Percentiles rank a stretch among this genome's conserved stretches.
These are phyloP conservation scores for Leccinum truebloodii DNA, from an alignment of 768 basidiomycete species.

Conservation along the genomic window DNA sequence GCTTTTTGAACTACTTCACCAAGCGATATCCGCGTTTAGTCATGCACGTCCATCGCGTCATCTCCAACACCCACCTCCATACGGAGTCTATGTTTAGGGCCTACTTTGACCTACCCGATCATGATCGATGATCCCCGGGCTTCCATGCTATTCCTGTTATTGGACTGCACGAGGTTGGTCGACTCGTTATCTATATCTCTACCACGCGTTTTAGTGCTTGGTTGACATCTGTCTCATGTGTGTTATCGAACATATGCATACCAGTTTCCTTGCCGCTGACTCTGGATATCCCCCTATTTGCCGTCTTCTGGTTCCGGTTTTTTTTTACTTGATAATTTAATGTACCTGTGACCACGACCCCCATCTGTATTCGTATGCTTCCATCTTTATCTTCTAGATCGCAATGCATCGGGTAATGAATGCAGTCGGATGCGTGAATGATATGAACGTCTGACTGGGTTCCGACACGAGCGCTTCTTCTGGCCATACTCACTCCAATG, in stretches of 20 bases:
- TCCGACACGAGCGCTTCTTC: neutral
- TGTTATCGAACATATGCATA: conserved; percentile 18
- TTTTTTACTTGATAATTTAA: conserved; percentile 23
- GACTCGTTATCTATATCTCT: neutral
- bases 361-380: conserved; percentile 24
- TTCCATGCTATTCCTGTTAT: neutral
- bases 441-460: no score
- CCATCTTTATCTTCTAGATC: conserved; percentile 1
- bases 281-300: neutral
- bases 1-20: conserved; percentile 92
- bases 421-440: neutral
- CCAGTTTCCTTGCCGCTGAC: neutral
- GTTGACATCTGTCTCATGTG: conserved; percentile 5
- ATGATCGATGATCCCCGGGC: conserved; percentile 11
- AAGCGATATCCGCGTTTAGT: conserved; percentile 88
- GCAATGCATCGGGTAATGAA: conserved; percentile 5
- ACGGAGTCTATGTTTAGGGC: conserved; percentile 88
- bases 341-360: conserved; percentile 4
- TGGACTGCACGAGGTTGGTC: neutral
- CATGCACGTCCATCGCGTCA: conserved; percentile 87
- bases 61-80: conserved; percentile 68
- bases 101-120: conserved; percentile 79
- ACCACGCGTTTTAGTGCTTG: neutral
- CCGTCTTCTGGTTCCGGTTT: neutral
- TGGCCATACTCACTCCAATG: no score